Conservation (phyloP, 2,329 filamentous ascomycete species). For the Cucurbitaria berberidis region DNA sequence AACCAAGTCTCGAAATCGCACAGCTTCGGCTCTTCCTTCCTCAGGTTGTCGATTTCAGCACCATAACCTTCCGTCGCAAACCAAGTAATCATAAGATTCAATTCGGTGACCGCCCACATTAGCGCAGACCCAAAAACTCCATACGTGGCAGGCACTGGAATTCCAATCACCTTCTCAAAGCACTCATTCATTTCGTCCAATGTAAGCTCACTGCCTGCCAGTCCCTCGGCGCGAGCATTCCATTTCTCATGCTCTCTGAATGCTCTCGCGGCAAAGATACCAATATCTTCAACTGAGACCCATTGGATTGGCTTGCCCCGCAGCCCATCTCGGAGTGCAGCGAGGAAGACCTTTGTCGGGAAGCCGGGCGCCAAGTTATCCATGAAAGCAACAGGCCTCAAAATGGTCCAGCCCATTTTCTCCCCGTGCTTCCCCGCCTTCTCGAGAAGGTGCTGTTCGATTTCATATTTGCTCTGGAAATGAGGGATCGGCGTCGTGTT, state of each 20-base stretch:
- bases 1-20: conserved; percentile 58
- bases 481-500: conserved; percentile 61
- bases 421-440: conserved; percentile 50
- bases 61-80: conserved; percentile 57
- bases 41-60: conserved; percentile 53
- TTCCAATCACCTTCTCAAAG: conserved; percentile 56
- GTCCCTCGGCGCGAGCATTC: conserved; percentile 53
- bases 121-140: conserved; percentile 50
- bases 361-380: conserved; percentile 62
- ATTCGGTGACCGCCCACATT: conserved; percentile 52
- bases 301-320: conserved; percentile 52
- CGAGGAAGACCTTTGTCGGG: conserved; percentile 56
- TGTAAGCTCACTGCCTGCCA: conserved; percentile 61
- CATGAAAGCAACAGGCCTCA: conserved; percentile 68
- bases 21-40: conserved; percentile 53
- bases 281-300: conserved; percentile 57
- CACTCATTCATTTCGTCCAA: conserved; percentile 53
- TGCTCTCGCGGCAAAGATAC: conserved; percentile 57
- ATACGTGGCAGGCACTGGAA: conserved; percentile 53
- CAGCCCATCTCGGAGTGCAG: conserved; percentile 52
- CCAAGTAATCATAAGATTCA: conserved; percentile 59
- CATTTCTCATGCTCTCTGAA: conserved; percentile 56
- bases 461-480: conserved; percentile 66
- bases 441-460: conserved; percentile 66
- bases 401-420: conserved; percentile 65